A percentile compares a stretch with the other conserved stretches of the same genome.
phyloP scores from a whole-genome alignment of 805 yeast genomes.

The Hanseniaspora valbyensis region DNA sequence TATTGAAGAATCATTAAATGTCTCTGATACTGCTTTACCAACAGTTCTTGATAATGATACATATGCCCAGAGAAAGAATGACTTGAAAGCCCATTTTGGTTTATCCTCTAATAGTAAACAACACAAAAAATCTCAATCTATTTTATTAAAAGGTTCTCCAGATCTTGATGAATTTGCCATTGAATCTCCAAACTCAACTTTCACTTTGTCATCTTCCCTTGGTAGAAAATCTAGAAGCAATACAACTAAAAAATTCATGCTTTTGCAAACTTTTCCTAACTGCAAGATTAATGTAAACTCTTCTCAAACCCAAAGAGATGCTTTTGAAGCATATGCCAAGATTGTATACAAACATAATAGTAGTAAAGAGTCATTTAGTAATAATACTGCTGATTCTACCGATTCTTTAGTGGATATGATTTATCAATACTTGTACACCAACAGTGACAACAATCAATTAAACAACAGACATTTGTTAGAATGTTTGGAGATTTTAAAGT shows the following conservation, averaged over 20 bases:
- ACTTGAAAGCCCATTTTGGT: constrained; percentile 63
- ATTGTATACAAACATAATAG: constrained; percentile 57
- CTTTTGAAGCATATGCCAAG: constrained; percentile 65
- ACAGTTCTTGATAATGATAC: constrained; percentile 59
- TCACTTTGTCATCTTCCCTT: constrained; percentile 16
- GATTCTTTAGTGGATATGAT: constrained; percentile 3
- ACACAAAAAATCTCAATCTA: background rate
- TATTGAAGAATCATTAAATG: constrained; percentile 69
- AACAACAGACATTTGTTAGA: constrained; percentile 64
- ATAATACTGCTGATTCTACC: constrained; percentile 19
- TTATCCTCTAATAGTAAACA: constrained; percentile 32
- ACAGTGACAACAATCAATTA: constrained; percentile 34
- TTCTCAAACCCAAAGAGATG: constrained; percentile 35
- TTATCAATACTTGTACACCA: background rate
- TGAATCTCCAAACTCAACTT: constrained; percentile 15
- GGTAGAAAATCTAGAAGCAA: constrained; percentile 22
- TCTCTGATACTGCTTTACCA: constrained; percentile 68
- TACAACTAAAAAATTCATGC: constrained; percentile 21
- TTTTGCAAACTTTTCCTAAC: constrained; percentile 23
- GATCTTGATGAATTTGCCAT: constrained; percentile 14
- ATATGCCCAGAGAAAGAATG: constrained; percentile 71
- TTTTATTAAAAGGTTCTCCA: constrained; percentile 13
- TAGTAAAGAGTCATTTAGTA: too few relatives aligned
- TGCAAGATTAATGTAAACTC: constrained; percentile 35
- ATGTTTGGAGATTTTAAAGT: constrained; percentile 55